These are phyloP conservation scores for Crithidia thermophila DNA, from an alignment of 208 protist species.

Conservation along the genomic window DNA sequence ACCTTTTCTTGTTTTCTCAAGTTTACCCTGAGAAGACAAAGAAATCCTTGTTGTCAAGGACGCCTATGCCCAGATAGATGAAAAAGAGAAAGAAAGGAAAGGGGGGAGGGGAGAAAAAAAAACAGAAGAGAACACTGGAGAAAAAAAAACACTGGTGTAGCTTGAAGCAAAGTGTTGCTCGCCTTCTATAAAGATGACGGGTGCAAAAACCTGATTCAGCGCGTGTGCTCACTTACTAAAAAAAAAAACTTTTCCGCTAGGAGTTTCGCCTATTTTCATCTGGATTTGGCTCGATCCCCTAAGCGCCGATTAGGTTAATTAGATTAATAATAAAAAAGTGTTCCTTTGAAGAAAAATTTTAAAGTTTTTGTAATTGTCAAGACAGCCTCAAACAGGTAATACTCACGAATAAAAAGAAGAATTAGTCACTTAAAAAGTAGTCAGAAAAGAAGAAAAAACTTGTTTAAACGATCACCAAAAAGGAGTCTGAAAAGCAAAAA, in stretches of 20 bases:
- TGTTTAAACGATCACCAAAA: too few species aligned
- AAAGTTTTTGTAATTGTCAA: too few species aligned
- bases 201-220: neutral
- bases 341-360: neutral
- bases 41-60: too few species aligned
- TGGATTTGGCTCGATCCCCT: constrained; percentile 20
- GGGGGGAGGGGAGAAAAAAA: neutral
- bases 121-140: constrained; percentile 4
- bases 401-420: neutral
- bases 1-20: constrained; percentile 17
- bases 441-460: neutral
- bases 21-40: too few species aligned
- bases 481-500: neutral
- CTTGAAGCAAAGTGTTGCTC: constrained; percentile 8
- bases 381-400: neutral
- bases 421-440: neutral
- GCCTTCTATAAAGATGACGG: constrained; percentile 1
- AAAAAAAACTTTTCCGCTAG: constrained; percentile 8
- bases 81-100: neutral
- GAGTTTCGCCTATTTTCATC: constrained; percentile 24
- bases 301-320: constrained; percentile 8
- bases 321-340: neutral
- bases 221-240: neutral
- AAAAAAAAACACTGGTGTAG: constrained; percentile 7
- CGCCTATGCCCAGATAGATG: too few species aligned